Base-by-base conservation (phyloP, 805 yeast species). In the Spathaspora hagerdaliae region DNA sequence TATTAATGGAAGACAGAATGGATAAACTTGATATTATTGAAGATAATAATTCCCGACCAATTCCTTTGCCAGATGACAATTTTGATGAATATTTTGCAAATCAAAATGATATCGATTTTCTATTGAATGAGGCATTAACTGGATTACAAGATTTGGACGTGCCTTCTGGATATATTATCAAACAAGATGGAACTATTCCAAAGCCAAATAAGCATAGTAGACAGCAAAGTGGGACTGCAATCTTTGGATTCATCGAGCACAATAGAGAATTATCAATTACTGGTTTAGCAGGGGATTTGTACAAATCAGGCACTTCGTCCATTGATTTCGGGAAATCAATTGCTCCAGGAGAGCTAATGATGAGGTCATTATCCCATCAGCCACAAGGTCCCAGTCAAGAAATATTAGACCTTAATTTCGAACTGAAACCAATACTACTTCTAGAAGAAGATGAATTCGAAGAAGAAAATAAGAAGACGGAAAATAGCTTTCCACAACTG, bases 211-310 rank as follows among this genome's bases (percentile, higher is more conserved):
- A 59, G 50, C 92, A 85, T 58, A 64, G 75, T 43, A 76, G 87
- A 51, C 79, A 81, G 47, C 71, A 78, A 14, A 83, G 90, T 67
- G 95, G 95, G 11, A 83, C 92, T 4, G 92, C 87, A 2, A 85
- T 86, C 27, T 86, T 86, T 62, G 95, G 95, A 0, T 85, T 77
- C 52, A 67, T 74, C 7, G 81, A 79, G 39, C 91, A 85, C 59
- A 74, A 75, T 48, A 77, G 79, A 47, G 84, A 81, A 39, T 61
- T 85, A 33, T 79, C 87, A 2, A 74, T 85, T 38, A 77, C 82
- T 6, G 85, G 85, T 10, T 43, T 70, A 5, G 48, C 59, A 7
- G 32, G 27, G 6, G 58, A 58, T 52, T 36, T 60, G 8, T 57
- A 51, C 37, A 54, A 56, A 24, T 12, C 37, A 36, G 27, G 13